phyloP scores from a whole-genome alignment of 371 early-diverging fungal genomes.

The Lichtheimia corymbifera region DNA sequence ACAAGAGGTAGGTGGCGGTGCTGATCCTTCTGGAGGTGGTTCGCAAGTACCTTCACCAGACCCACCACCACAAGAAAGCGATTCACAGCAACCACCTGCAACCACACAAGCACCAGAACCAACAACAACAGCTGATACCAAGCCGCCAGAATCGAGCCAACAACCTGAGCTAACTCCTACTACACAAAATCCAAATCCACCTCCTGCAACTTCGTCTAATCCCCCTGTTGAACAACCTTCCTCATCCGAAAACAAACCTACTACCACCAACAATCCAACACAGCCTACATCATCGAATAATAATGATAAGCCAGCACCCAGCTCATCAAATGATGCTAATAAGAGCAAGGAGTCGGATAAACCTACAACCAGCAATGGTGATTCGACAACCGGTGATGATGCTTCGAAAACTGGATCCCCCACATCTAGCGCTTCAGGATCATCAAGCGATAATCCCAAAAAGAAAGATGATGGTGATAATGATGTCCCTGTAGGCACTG shows the following conservation, averaged over 20 bases:
- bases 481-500: conserved; percentile 26
- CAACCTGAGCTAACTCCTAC: conserved; percentile 9
- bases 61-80: neutral
- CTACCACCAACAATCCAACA: neutral
- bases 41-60: neutral
- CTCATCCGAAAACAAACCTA: neutral
- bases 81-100: neutral
- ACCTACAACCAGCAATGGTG: too few species aligned
- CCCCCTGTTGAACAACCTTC: neutral
- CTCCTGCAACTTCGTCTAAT: conserved; percentile 1
- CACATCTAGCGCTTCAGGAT: conserved; percentile 8
- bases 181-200: conserved; percentile 3
- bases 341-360: neutral
- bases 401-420: neutral
- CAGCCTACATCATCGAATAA: neutral
- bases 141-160: neutral
- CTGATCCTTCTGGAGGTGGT: neutral
- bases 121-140: conserved; percentile 3
- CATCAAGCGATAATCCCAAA: conserved; percentile 3
- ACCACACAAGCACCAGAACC: conserved; percentile 6
- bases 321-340: neutral
- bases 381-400: neutral
- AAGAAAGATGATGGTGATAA: conserved; percentile 7
- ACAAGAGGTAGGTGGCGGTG: conserved; percentile 3
- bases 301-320: neutral